Percentiles rank a stretch among this genome's conserved stretches.
Conservation (phyloP, 306 rosid species). For the Betula pendula region DNA sequence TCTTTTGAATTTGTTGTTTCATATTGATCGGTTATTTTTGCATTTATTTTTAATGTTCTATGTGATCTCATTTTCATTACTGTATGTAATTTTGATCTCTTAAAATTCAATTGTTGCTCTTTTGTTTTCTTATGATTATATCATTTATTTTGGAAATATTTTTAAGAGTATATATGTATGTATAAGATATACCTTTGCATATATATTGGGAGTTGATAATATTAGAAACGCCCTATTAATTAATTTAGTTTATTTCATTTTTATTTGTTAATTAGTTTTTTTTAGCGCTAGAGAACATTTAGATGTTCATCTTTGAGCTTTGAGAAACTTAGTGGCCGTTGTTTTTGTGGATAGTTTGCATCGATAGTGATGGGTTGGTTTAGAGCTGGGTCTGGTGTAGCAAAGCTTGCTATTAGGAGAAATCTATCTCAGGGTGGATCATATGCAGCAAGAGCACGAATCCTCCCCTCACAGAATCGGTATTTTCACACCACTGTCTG, state of each 20-base stretch:
- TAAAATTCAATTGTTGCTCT: background rate
- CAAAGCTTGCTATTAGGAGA: conserved; percentile 65
- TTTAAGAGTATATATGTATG: background rate
- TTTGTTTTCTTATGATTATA: background rate
- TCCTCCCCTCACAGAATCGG: conserved; percentile 52
- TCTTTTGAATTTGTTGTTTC: too few relatives aligned
- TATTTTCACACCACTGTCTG: conserved; percentile 59
- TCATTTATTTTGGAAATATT: background rate
- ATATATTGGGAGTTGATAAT: background rate
- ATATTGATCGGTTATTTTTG: background rate
- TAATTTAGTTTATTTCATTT: background rate
- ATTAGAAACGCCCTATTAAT: background rate
- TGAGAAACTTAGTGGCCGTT: background rate
- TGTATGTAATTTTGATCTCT: background rate
- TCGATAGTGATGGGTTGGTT: conserved; percentile 74
- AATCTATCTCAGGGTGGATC: conserved; percentile 58
- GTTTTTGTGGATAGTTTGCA: conserved; percentile 23
- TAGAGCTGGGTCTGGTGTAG: conserved; percentile 73
- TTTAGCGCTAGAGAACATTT: background rate
- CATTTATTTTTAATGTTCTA: background rate
- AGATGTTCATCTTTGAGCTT: conserved; percentile 19
- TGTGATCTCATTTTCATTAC: background rate
- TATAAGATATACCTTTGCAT: background rate
- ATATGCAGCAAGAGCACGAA: conserved; percentile 52
- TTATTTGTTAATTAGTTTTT: background rate